Evolutionary conservation across 2,329 filamentous ascomycete species (phyloP).

Genomic region (Aspergillus luchuensis): DNA sequence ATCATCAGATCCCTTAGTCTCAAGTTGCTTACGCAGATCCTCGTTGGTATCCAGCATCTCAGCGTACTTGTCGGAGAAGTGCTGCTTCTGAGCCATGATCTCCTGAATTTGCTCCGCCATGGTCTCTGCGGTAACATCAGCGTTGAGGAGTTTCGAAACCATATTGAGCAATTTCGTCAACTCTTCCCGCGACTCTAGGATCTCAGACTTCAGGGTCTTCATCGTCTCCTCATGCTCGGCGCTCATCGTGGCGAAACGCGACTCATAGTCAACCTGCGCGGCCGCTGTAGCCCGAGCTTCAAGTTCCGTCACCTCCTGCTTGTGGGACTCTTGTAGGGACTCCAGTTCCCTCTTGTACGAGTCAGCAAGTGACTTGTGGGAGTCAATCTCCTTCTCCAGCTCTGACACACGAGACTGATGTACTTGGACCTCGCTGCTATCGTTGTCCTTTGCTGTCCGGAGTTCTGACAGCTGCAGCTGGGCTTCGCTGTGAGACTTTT

Average conservation of each 20-base stretch:
- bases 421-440: constrained; percentile 52
- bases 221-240: constrained; percentile 61
- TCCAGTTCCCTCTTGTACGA: constrained; percentile 57
- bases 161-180: constrained; percentile 65
- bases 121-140: constrained; percentile 57
- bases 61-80: constrained; percentile 46
- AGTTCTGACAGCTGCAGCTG: constrained; percentile 69
- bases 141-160: constrained; percentile 49
- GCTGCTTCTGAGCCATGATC: constrained; percentile 44
- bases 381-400: constrained; percentile 59
- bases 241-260: constrained; percentile 54
- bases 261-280: constrained; percentile 40
- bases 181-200: constrained; percentile 66
- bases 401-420: constrained; percentile 52
- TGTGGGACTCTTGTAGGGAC: constrained; percentile 57
- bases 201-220: constrained; percentile 62
- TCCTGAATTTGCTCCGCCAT: constrained; percentile 67
- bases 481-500: constrained; percentile 68
- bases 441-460: constrained; percentile 60
- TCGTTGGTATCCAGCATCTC: constrained; percentile 45
- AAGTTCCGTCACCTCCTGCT: constrained; percentile 44
- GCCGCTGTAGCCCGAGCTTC: constrained; percentile 41
- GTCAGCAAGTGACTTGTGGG: constrained; percentile 57
- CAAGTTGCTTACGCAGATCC: constrained; percentile 41
- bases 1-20: constrained; percentile 38